Evolutionary conservation across 164 flowering plant genomes (phyloP), one percentile per base, ranked within the genome.

Genomic region (Vitis cinerea): DNA sequence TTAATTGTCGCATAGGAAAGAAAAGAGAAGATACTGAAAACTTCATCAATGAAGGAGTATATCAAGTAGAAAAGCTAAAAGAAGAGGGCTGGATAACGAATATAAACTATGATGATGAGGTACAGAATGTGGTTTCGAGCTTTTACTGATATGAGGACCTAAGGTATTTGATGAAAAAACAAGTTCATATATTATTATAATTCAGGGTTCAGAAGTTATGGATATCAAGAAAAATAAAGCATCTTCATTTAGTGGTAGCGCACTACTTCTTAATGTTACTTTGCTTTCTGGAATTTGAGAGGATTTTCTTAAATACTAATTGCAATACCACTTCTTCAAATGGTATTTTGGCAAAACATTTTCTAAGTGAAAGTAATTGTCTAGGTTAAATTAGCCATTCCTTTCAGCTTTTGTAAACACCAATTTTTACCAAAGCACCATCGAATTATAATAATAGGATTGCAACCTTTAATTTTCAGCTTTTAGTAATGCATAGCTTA

Each of bases 21-120:
- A 83, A 68, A 65, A 83, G 79, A 80, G 90, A 91, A 75, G 97
- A 89, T 60, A 69, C 90, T 70, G 94, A 89, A 70, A 83, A 77
- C 19, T 90, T 94, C 76, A 77, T 94, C 37, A 85, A 92, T 78
- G 93, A 91, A 74, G 99, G 99, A 69, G 86, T 91, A 29, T 90
- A 84, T 78, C 77, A 86, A 78, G 83, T 92, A 59, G 92, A 91
- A 70, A 86, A 77, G 79, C 81, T 94, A 64, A 92, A 91, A 81
- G 92, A 90, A 72, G 91, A 85, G 63, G 93, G 97, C 29, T 87
- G 84, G 83, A 89, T 94, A 75, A 89, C 92, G 59, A 75, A 87
- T 72, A 77, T 91, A 59, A 71, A 57, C 14, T 94, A 94, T 71
- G 97, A 94, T 75, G 97, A 94, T 75, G 97, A 94, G 97, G 99